phyloP scores from a whole-genome alignment of 768 basidiomycete species.

The Zangia roseola region DNA sequence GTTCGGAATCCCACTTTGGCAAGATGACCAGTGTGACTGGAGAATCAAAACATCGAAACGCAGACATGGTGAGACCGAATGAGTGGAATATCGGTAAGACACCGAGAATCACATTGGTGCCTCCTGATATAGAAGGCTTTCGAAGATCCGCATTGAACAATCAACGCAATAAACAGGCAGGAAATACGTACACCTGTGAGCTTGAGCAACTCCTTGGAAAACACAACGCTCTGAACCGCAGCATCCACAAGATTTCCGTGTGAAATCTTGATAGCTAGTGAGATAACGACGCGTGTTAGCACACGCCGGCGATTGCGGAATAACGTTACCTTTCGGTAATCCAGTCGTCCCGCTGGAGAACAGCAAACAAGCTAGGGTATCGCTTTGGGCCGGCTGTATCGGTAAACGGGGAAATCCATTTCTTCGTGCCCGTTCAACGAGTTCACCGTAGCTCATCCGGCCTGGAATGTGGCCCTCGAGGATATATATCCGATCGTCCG shows the following conservation, averaged over 20 bases:
- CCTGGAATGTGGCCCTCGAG: constrained; percentile 44
- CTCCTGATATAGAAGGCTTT: constrained; percentile 46
- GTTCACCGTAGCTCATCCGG: constrained; percentile 41
- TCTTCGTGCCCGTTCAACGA: constrained; percentile 40
- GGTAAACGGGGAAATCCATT: constrained; percentile 40
- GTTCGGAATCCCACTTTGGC: constrained; percentile 58
- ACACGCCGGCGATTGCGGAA: background rate
- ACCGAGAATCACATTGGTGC: constrained; percentile 48
- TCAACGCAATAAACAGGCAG: background rate
- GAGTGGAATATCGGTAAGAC: constrained; percentile 70
- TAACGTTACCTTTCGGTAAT: constrained; percentile 61
- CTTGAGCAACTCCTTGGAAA: constrained; percentile 30
- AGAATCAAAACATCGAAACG: constrained; percentile 46
- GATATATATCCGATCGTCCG: constrained; percentile 46
- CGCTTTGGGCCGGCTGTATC: constrained; percentile 44
- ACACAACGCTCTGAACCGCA: constrained; percentile 37
- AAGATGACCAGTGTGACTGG: constrained; percentile 54
- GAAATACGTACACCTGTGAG: constrained; percentile 39
- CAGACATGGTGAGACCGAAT: constrained; percentile 54
- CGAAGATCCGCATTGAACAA: background rate
- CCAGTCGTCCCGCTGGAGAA: constrained; percentile 82
- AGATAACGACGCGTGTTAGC: constrained; percentile 49
- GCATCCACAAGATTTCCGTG: constrained; percentile 60
- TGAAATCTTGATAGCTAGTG: too few relatives aligned
- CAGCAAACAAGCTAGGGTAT: constrained; percentile 66